phyloP scores from a whole-genome alignment of 768 basidiomycete genomes.

The Lenzites betulinus region DNA sequence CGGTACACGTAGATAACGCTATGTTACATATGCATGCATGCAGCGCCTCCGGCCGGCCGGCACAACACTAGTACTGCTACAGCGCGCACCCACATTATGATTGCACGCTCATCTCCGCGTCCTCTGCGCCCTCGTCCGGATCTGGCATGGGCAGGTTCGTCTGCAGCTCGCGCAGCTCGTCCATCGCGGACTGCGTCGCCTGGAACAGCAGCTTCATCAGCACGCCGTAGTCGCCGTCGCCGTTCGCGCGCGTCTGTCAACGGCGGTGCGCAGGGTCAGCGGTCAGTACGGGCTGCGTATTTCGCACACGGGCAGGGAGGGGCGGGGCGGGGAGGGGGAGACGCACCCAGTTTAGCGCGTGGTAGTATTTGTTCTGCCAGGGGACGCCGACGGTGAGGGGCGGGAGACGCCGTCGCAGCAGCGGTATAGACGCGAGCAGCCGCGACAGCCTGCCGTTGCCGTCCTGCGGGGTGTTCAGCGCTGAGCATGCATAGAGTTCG shows the following conservation, averaged over 20 bases:
- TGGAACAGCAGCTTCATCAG: conserved; percentile 13
- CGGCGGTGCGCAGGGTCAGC: too few species aligned
- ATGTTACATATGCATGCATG: too few species aligned
- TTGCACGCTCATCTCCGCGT: background rate
- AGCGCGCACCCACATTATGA: too few species aligned
- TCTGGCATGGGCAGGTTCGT: background rate
- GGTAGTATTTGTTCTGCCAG: conserved; percentile 11
- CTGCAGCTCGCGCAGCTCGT: conserved; percentile 9
- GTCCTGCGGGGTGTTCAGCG: background rate
- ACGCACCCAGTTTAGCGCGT: conserved; percentile 14
- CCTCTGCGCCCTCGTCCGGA: background rate
- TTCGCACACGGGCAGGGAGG: too few species aligned
- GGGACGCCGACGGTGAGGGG: conserved; percentile 9
- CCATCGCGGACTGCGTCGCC: conserved; percentile 10
- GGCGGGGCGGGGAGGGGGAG: background rate
- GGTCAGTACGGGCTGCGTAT: too few species aligned
- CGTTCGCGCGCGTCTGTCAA: conserved; percentile 10
- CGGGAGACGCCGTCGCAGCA: conserved; percentile 5
- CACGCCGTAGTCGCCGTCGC: conserved; percentile 17
- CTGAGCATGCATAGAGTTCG: too few species aligned
- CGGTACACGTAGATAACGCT: too few species aligned
- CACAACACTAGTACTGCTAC: too few species aligned
- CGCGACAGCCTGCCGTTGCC: conserved; percentile 17
- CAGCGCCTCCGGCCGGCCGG: too few species aligned
- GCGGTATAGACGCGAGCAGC: conserved; percentile 17